Evolutionary conservation across 495 filamentous ascomycete species (phyloP), one percentile per base, ranked within the genome.

Genomic region (Patellaria atrata): DNA sequence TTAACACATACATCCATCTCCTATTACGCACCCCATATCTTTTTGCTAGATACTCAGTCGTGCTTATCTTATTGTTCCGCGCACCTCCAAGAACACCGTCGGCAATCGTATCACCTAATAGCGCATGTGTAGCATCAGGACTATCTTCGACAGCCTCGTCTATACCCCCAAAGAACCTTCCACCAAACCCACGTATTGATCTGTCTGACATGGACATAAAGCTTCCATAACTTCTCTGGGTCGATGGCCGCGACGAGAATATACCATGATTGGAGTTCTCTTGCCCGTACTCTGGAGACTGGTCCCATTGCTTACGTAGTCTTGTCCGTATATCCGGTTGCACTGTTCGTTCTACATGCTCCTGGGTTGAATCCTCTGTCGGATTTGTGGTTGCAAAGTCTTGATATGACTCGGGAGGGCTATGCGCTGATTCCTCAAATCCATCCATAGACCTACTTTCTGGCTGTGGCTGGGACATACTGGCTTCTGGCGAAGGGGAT

Each of bases 221-320:
- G 19, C 51, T 59, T n/a, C 59, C 41, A 35, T 61, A 65, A 26
- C 62, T 58, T 17, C 64, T 53, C 8, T 62, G 57, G 23, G 59
- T 67, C 33, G 58, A 57, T 2, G 71, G 59, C n/a, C 67, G 63
- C 8, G 81, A 78, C 11, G 78, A 83, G 53, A 84, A 82, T n/a
- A 77, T 78, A 38, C 82, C 82, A 56, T 86, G 79, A 41, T 72
- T 68, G 60, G 77, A 84, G 34, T 64, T 41, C 22, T 47, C 43
- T 16, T 43, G 41, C 10, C 54, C 56, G 24, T 52, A 53, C 43
- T 36, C 60, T 51, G 47, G 60, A 30, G 30, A 38, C 15, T 44
- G 33, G 29, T 58, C 53, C 44, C 51, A 55, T 22, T 51, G 21
- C 24, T 43, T 33, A 16, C 51, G 38, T 24, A 60, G 37, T 18